Evolutionary conservation across 1,284 basidiomycete species (phyloP).

Genomic region (Pseudozyma flocculosa): DNA sequence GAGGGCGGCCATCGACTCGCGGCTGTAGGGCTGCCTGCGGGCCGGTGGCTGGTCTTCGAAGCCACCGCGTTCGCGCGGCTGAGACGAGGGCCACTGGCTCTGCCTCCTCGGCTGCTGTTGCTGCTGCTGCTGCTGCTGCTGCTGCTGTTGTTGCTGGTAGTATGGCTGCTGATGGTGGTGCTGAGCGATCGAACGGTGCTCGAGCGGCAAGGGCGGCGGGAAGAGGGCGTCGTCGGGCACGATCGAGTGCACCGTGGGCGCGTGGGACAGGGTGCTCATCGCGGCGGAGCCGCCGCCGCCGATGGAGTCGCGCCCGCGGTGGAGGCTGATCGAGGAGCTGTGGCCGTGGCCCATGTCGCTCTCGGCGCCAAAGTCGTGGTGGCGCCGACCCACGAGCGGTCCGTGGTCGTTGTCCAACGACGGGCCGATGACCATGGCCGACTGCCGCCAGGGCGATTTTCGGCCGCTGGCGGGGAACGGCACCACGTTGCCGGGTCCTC

Average conservation of each 20-base stretch:
- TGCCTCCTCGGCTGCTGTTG: constrained; percentile 3
- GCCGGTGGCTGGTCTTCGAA: no score
- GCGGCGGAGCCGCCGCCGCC: constrained; percentile 4
- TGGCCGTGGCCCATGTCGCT: no score
- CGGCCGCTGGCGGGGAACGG: no score
- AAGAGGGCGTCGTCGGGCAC: constrained; percentile 36
- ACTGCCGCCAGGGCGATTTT: no score
- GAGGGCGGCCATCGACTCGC: constrained; percentile 20
- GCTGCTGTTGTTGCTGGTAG: constrained; percentile 5
- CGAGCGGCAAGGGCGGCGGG: constrained; percentile 23
- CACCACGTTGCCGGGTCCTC: no score
- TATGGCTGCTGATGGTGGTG: constrained; percentile 8
- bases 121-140: constrained; percentile 14
- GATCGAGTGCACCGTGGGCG: constrained; percentile 23
- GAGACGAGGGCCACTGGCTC: background rate
- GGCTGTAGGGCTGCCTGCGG: background rate
- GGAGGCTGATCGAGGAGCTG: constrained; percentile 16
- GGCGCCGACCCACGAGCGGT: no score
- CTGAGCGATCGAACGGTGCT: constrained; percentile 9
- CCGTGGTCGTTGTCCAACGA: no score
- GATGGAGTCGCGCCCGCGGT: constrained; percentile 20
- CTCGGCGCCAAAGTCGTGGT: no score
- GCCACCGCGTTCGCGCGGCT: no score
- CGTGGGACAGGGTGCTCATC: constrained; percentile 1
- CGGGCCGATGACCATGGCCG: no score